Evolutionary conservation across 75 land plant genomes (phyloP), one percentile per base, ranked within the genome.

Genomic region (Gnetum montanum): DNA sequence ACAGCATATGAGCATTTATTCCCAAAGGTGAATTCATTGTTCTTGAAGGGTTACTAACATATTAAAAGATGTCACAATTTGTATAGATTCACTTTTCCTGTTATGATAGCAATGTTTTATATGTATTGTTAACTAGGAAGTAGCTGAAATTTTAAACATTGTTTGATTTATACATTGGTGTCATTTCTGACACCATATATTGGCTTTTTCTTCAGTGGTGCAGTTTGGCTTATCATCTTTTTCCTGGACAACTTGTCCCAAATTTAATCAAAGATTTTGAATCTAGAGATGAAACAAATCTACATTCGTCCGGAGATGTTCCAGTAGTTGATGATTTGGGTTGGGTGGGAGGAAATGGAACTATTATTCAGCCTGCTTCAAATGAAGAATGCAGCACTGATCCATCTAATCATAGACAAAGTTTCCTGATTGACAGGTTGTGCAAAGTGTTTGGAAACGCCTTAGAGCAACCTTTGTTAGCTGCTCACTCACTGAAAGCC

Each of bases 171-270:
- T n/a, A n/a, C n/a, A n/a, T n/a, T n/a, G n/a, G n/a, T n/a, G n/a
- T n/a, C n/a, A n/a, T n/a, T n/a, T n/a, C n/a, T n/a, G n/a, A n/a
- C n/a, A n/a, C n/a, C n/a, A n/a, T n/a, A n/a, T n/a, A n/a, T n/a
- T n/a, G n/a, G n/a, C n/a, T n/a, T n/a, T n/a, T n/a, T n/a, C n/a
- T 70, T 50, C 62, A 74, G 77, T 72, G 76, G 74, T 68, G 71
- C 31, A 57, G 68, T 33, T 49, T 74, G 29, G 77, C 77, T 57
- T 48, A 75, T 25, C 31, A 47, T 31, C 55, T 64, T 37, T 59
- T 74, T 57, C 77, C 77, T 26, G 77, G 71, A 36, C 67, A 59
- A 16, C 54, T 74, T 35, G 68, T 59, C 2, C 38, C 46, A 50
- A 52, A 60, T 28, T 47, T 71, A 12, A 68, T 74, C 37, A 49